Evolutionary conservation across 192 early-diverging fungal species (phyloP).

Genomic region (Geranomyces michiganensis): DNA sequence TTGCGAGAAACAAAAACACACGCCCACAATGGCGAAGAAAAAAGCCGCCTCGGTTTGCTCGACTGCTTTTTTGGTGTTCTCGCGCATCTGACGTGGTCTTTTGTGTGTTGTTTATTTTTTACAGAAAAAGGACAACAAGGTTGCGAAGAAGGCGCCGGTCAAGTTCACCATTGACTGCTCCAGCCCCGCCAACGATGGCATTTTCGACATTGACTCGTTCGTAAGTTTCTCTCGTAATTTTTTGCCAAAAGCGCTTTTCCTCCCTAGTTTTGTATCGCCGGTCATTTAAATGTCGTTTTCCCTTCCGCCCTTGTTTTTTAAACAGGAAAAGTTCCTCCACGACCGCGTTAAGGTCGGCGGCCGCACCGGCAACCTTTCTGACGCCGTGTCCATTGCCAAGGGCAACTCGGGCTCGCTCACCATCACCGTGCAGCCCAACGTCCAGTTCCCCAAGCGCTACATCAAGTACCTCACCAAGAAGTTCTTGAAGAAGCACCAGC

Average conservation of each 20-base stretch:
- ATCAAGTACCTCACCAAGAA: constrained; percentile 99
- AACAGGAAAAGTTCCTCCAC: constrained; percentile 94
- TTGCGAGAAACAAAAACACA: too few relatives aligned
- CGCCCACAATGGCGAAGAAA: neutral
- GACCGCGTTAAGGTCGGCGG: constrained; percentile 98
- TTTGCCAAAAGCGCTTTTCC: neutral
- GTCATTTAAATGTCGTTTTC: neutral
- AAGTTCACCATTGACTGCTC: constrained; percentile 96
- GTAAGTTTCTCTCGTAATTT: constrained; percentile 50
- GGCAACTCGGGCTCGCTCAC: constrained; percentile 43
- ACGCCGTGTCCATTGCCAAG: constrained; percentile 82
- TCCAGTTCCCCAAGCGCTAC: constrained; percentile 95
- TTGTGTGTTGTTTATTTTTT: neutral
- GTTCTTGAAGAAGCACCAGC: constrained; percentile 99
- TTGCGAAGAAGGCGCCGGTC: constrained; percentile 53
- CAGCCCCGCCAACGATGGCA: constrained; percentile 89
- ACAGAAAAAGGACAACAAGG: constrained; percentile 39
- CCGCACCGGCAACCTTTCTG: constrained; percentile 93
- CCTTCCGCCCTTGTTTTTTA: too few relatives aligned
- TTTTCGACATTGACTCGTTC: constrained; percentile 95
- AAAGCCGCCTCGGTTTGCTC: constrained; percentile 7
- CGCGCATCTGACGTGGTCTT: too few relatives aligned
- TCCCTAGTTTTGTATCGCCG: neutral
- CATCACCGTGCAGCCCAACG: constrained; percentile 74
- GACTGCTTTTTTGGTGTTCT: neutral